phyloP scores from a whole-genome alignment of 164 flowering plant genomes.

The Nelumbo lutea region DNA sequence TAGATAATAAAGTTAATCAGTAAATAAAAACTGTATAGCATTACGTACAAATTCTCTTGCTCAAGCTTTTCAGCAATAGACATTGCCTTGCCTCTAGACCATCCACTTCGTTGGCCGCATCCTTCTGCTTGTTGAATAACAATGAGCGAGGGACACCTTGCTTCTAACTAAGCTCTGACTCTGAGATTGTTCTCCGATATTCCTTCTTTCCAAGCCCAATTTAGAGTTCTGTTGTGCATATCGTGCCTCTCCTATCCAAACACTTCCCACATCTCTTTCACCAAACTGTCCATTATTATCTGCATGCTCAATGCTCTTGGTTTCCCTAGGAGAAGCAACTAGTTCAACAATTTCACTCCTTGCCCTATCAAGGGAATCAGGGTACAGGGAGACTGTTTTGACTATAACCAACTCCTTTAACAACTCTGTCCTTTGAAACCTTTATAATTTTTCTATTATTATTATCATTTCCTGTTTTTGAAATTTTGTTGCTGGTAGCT shows the following conservation, averaged over 20 bases:
- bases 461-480: conserved; percentile 14
- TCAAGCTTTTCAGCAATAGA: conserved; percentile 96
- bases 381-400: conserved; percentile 18
- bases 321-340: conserved; percentile 37
- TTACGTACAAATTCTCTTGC: conserved; percentile 84
- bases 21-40: conserved; percentile 2
- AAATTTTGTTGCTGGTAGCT: conserved; percentile 5
- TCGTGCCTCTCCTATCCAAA: conserved; percentile 27
- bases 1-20: conserved; percentile 2
- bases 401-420: conserved; percentile 20
- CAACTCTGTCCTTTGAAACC: conserved; percentile 21
- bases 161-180: conserved; percentile 69
- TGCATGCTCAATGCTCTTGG: conserved; percentile 19
- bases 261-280: conserved; percentile 26
- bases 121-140: conserved; percentile 93
- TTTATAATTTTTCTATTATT: conserved; percentile 13
- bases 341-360: conserved; percentile 78
- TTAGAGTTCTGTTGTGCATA: conserved; percentile 27
- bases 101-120: conserved; percentile 48
- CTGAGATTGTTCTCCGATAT: conserved; percentile 41
- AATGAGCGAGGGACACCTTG: conserved; percentile 90
- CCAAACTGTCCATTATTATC: conserved; percentile 17
- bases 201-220: conserved; percentile 33
- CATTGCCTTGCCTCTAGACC: conserved; percentile 82
- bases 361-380: conserved; percentile 25